A percentile compares a stretch with the other conserved stretches of the same genome.
Conservation (phyloP, 202 grass and related monocot species). For the Panicum hallii region DNA sequence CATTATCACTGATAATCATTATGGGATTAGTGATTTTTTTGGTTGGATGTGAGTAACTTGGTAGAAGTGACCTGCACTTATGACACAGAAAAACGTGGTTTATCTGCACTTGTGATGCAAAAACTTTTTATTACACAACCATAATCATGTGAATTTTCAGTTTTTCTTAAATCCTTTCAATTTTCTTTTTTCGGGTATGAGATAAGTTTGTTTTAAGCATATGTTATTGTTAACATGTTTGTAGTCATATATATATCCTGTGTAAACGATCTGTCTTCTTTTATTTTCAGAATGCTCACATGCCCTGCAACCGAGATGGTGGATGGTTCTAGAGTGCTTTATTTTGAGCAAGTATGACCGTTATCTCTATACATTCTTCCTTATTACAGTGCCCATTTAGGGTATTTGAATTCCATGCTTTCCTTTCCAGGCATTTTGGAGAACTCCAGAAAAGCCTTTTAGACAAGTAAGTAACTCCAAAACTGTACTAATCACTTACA, state of each 20-base stretch:
- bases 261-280: conserved; percentile 24
- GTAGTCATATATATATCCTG: conserved; percentile 13
- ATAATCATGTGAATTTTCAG: neutral
- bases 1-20: neutral
- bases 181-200: neutral
- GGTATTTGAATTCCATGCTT: conserved; percentile 22
- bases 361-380: conserved; percentile 31
- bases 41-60: conserved; percentile 2
- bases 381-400: conserved; percentile 17
- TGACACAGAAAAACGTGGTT: neutral
- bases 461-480: conserved; percentile 83
- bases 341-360: conserved; percentile 82
- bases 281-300: conserved; percentile 72
- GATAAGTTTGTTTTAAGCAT: neutral
- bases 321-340: conserved; percentile 94
- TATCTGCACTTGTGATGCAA: conserved; percentile 20
- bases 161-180: neutral
- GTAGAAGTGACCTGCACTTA: neutral
- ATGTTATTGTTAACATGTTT: neutral
- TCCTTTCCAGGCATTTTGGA: conserved; percentile 90
- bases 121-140: neutral
- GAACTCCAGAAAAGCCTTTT: conserved; percentile 94
- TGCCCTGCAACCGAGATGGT: conserved; percentile 98
- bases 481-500: conserved; percentile 25
- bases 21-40: neutral